Evolutionary conservation across 176 grass and related monocot genomes (phyloP), one percentile per base, ranked within the genome.

Genomic region (Hordeum vulgare): DNA sequence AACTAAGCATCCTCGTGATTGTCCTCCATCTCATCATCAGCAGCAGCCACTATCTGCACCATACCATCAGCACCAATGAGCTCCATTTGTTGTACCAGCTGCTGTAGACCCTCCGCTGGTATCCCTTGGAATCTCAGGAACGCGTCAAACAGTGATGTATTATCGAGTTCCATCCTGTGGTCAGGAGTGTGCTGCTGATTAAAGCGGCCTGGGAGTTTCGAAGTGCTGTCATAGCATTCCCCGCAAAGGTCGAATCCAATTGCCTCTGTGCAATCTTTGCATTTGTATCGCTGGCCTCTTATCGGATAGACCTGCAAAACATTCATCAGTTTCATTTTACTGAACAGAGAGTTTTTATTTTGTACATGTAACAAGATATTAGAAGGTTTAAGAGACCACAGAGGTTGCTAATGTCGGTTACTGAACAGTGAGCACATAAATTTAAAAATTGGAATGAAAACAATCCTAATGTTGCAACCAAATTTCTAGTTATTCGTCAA

Each of bases 111-210:
- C 13, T 66, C 86, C 72, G 15, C 24, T 1, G 47, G 64, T 10
- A 77, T 35, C 41, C 37, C 80, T 59, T 62, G 70, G 20, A 54
- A 31, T 47, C 71, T 21, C 41, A 77, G 13, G 26, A 88, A 34
- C 18, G 31, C 75, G 3, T 0, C 20, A 4, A 84, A n/a, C 14
- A 85, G 81, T 3, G 0, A 0, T 26, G 91, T 57, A 13, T 83
- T 8, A 74, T 92, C 89, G 24, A 90, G 53, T 58, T 89, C 85
- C 74, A 99, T 96, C 81, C 59, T 90, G 78, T 96, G 93, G 72
- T 96, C 91, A 85, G 89, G 89, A 7, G 96, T 96, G 75, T 99
- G 96, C 77, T 90, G 85, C 83, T 96, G 93, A 84, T 99, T 99
- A 77, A 99, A 99, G 71, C 96, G 86, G 10, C 91, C 93, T 9